Evolutionary conservation across 306 rosid genomes (phyloP), one percentile per base, ranked within the genome.

Genomic region (Hippophae gyantsensis): DNA sequence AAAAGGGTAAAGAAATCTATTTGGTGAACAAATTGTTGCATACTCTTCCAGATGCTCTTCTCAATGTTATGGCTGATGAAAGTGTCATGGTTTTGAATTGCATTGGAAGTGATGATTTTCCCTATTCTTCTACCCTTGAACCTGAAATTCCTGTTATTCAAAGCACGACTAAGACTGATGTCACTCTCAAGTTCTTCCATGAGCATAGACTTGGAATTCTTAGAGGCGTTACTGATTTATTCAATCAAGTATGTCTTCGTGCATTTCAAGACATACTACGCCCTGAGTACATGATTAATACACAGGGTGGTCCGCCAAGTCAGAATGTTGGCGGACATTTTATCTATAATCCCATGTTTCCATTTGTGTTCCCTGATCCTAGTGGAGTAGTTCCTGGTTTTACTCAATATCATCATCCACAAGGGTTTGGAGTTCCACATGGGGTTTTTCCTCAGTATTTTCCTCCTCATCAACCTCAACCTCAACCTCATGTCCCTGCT

Each of bases 221-320:
- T 5, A 66, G 43, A 1, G 76, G 63, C 0, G 53, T 89, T 9
- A 42, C 77, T 0, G 59, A 42, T 10, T 6, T 83, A 1, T 38
- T 73, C 10, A 74, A 66, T 0, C 72, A 74, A 14, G 76, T 89
- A 0, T 83, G 92, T 40, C 0, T 11, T 0, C 70, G 75, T 14
- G 89, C 83, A 0, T 89, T 89, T 61, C 13, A 5, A 0, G 93
- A 89, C 63, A 72, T 89, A 6, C 48, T 81, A 25, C 44, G 66
- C 0, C 45, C 38, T 2, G 50, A 1, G 73, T 65, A 13, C 59
- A 18, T 18, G 23, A 18, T 18, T 18, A 18, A 18, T 18, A 54
- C 48, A 12, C 25, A 58, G 9, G 45, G 12, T 1, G 18, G 6
- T 7, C 44, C 40, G 3, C 51, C 58, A 44, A 41, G 66, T n/a